Conservation (phyloP, 2,329 filamentous ascomycete genomes). For the Fusarium transvaalense region DNA sequence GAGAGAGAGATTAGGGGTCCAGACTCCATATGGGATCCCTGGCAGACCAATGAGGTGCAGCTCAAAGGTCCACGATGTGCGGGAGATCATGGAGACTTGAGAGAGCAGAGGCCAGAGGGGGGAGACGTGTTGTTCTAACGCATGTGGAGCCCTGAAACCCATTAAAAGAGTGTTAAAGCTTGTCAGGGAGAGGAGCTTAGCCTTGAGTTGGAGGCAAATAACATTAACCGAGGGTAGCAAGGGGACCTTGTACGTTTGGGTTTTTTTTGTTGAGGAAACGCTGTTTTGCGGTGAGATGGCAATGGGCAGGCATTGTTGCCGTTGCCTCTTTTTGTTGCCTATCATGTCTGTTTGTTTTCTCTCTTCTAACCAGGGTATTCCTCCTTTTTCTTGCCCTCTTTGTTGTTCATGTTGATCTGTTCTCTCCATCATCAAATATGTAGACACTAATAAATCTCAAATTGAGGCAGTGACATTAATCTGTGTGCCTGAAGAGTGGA, state of each 20-base stretch:
- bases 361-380: background rate
- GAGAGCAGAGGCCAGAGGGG: background rate
- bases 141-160: slow-evolving; percentile 18
- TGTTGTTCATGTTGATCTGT: background rate
- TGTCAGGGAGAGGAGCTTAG: slow-evolving; percentile 23
- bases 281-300: slow-evolving; percentile 21
- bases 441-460: background rate
- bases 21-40: slow-evolving; percentile 24
- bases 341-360: background rate
- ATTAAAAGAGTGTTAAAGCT: slow-evolving; percentile 5
- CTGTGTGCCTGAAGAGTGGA: slow-evolving; percentile 36
- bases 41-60: slow-evolving; percentile 35
- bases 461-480: background rate
- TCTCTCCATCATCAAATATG: no score
- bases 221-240: slow-evolving; percentile 18
- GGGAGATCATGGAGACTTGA: slow-evolving; percentile 42
- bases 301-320: background rate
- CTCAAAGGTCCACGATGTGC: slow-evolving; percentile 37
- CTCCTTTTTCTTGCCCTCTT: background rate
- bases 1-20: slow-evolving; percentile 43
- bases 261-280: slow-evolving; percentile 21
- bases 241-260: slow-evolving; percentile 24
- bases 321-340: background rate
- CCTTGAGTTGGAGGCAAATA: slow-evolving; percentile 18
- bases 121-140: slow-evolving; percentile 28